Conservation (phyloP, 2,329 filamentous ascomycete species). For the Arthroderma sp. region DNA sequence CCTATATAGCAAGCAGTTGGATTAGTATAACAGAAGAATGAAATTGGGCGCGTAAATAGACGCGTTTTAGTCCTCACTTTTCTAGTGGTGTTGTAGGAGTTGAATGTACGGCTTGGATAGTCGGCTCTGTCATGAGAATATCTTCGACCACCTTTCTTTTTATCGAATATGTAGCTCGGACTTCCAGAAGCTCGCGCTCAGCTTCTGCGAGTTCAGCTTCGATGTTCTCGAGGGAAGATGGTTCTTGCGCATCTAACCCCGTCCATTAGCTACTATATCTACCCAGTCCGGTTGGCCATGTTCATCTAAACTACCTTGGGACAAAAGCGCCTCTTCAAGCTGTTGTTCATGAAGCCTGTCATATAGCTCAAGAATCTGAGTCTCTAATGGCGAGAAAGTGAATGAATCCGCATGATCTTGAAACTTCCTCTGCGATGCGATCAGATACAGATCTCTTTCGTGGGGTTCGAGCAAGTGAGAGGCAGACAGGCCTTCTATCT, state of each 20-base stretch:
- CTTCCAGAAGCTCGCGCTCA: slow-evolving; percentile 55
- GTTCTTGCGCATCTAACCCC: slow-evolving; percentile 13
- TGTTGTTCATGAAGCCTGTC: slow-evolving; percentile 58
- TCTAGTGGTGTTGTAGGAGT: slow-evolving; percentile 53
- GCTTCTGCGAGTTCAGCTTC: slow-evolving; percentile 39
- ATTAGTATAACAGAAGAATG: not conserved
- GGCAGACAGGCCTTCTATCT: slow-evolving; percentile 7
- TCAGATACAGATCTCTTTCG: slow-evolving; percentile 25
- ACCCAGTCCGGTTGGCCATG: no score
- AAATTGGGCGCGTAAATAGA: not conserved
- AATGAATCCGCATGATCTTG: slow-evolving; percentile 34
- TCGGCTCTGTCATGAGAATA: slow-evolving; percentile 59
- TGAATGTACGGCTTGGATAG: slow-evolving; percentile 63
- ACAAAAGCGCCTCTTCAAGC: slow-evolving; percentile 56
- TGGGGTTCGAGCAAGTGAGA: slow-evolving; percentile 13
- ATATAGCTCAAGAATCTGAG: slow-evolving; percentile 54
- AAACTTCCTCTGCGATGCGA: slow-evolving; percentile 22
- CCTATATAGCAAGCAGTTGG: slow-evolving; percentile 28
- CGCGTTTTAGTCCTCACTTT: slow-evolving; percentile 38
- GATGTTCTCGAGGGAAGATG: slow-evolving; percentile 34
- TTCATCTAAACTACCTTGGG: slow-evolving; percentile 22
- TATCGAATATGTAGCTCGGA: slow-evolving; percentile 56
- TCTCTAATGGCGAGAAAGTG: slow-evolving; percentile 53
- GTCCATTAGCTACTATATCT: no score
- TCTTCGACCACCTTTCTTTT: slow-evolving; percentile 56